Evolutionary conservation across 345 rosid genomes (phyloP).

Genomic region (Ailanthus altissimus): DNA sequence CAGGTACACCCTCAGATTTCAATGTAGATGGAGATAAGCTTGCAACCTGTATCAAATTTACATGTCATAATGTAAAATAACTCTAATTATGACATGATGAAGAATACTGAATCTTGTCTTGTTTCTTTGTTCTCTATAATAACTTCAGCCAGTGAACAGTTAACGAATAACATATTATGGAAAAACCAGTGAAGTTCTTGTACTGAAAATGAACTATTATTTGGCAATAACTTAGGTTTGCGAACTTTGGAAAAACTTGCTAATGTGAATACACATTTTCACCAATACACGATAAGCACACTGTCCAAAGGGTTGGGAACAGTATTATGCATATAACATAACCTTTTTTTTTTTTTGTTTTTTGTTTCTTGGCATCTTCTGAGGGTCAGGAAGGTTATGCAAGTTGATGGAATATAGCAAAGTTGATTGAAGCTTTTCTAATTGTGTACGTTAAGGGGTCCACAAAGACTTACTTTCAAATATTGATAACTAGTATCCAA

Average conservation of each 20-base stretch:
- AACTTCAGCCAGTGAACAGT: not conserved
- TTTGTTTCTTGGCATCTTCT: not conserved
- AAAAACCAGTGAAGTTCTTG: not conserved
- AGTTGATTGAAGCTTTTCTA: not conserved
- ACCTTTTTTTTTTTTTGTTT: no score
- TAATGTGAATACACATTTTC: not conserved
- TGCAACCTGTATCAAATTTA: slow-evolving; percentile 40
- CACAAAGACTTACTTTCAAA: not conserved
- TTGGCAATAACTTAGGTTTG: not conserved
- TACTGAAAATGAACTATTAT: not conserved
- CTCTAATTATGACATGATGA: not conserved
- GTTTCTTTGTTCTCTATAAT: not conserved
- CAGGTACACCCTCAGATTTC: slow-evolving; percentile 61
- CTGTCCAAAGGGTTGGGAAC: not conserved
- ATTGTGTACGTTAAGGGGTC: not conserved
- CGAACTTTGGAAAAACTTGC: not conserved
- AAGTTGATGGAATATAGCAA: not conserved
- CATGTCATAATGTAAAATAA: not conserved
- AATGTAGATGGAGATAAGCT: slow-evolving; percentile 41
- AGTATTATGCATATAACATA: not conserved
- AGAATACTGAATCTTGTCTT: not conserved
- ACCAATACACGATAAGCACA: not conserved
- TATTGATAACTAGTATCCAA: not conserved
- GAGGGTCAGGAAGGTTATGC: not conserved
- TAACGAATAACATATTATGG: not conserved